Base-by-base conservation (phyloP, 768 basidiomycete species). In the Boletus speciosus region DNA sequence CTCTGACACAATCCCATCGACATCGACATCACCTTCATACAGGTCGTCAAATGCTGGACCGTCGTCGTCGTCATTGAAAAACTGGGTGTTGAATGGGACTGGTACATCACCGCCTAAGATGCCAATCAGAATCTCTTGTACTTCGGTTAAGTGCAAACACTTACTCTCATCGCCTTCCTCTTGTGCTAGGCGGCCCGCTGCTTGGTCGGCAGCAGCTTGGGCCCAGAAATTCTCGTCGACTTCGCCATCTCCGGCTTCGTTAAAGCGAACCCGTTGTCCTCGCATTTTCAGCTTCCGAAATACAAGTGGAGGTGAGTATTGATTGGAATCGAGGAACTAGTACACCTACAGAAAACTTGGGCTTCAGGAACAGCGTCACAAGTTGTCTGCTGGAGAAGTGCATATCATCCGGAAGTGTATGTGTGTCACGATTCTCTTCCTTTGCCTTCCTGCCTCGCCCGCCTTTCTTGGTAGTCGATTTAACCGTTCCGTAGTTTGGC, bases 221-320 rank as follows among this genome's bases (percentile, higher is more conserved):
- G 94, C 95, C 97, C 97, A 98, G 76, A 94, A 98, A 57, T 90
- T 85, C 72, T 95, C 93, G 66, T 98, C 96, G 27, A 96, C 86
- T 70, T 97, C 94, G 29, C 89, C 93, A 59, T 93, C 87, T 29
- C 80, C 82, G 29, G 80, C 77, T 52, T 83, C 78, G 52, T 85
- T 82, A 43, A 75, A 58, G 48, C 69, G 61, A 31, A 78, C 82
- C 36, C 78, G 78, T 51, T 84, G 84, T 8, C 90, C 89, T 14
- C 94, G 85, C 93, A 97, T 94, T 65, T 84, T 89, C 36, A 98
- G 73, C 96, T 98, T 67, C 8, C 54, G 46, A 23, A 7, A 52
- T 6, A 54, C 25, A 51, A 23, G 9, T 25, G 10, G 16, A 47
- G 9, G 43, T 60, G 31, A 55, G 32, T 25, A 43, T 54, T 25